These are phyloP conservation scores for Emmonsia crescens DNA, from an alignment of 2,329 filamentous ascomycete genomes.

Conservation along the genomic window DNA sequence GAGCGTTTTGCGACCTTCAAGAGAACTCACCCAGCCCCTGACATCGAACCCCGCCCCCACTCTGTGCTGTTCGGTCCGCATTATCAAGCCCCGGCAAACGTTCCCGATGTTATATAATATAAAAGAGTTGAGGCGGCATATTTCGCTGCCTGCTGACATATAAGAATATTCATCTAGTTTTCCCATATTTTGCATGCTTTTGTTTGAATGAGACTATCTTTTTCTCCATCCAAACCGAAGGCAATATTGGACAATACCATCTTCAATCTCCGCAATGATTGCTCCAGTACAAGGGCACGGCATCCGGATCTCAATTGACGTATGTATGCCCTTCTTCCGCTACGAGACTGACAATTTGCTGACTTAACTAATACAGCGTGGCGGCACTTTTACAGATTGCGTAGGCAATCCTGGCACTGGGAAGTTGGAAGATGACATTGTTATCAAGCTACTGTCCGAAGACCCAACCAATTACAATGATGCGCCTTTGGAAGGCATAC, in stretches of 20 bases:
- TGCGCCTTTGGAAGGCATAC: slow-evolving; percentile 82
- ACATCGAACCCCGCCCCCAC: background rate
- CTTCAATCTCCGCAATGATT: slow-evolving; percentile 5
- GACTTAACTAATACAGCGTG: slow-evolving; percentile 42
- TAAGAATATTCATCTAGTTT: background rate
- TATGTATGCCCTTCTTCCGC: slow-evolving; percentile 13
- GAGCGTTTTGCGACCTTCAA: background rate
- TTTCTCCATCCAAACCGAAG: background rate
- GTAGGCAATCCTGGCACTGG: slow-evolving; percentile 67
- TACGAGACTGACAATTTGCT: background rate
- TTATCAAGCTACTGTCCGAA: slow-evolving; percentile 82
- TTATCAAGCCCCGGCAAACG: background rate
- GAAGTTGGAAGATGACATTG: slow-evolving; percentile 59
- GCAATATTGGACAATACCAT: background rate
- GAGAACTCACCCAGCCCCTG: background rate
- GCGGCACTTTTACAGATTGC: slow-evolving; percentile 88
- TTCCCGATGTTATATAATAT: background rate
- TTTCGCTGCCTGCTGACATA: background rate
- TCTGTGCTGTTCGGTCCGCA: background rate
- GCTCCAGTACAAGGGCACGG: slow-evolving; percentile 13
- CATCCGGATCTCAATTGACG: slow-evolving; percentile 29
- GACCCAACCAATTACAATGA: slow-evolving; percentile 86
- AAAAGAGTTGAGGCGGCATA: background rate
- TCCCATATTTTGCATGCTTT: background rate
- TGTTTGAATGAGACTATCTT: background rate